Evolutionary conservation across 2,329 filamentous ascomycete genomes (phyloP).

Genomic region (Phaeosphaeriaceae sp.): DNA sequence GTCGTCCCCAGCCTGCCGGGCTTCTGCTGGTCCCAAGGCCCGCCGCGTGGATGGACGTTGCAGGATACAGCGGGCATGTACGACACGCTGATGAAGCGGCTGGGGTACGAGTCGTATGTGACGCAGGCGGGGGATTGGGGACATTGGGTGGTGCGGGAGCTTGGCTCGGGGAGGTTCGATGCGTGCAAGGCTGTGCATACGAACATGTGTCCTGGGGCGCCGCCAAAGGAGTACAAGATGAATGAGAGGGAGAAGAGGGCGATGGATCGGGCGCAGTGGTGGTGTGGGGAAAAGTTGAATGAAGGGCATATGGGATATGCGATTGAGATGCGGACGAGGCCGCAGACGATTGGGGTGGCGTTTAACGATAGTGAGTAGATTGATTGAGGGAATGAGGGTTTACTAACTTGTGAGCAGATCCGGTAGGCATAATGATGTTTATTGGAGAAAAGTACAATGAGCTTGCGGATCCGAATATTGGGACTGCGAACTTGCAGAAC

Average conservation of each 20-base stretch:
- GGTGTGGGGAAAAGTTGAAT: constrained; percentile 31
- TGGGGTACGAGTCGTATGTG: constrained; percentile 50
- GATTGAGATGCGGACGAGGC: constrained; percentile 51
- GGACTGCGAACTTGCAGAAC: constrained; percentile 37
- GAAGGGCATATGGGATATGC: constrained; percentile 53
- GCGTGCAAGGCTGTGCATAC: constrained; percentile 51
- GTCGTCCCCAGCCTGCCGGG: constrained; percentile 64
- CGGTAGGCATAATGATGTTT: constrained; percentile 53
- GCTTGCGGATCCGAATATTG: constrained; percentile 40
- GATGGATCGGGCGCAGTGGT: constrained; percentile 44
- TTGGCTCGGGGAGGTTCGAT: constrained; percentile 44
- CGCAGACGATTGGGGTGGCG: constrained; percentile 53
- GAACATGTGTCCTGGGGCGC: constrained; percentile 50
- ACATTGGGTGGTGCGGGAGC: constrained; percentile 50
- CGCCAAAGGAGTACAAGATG: constrained; percentile 38
- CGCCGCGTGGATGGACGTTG: constrained; percentile 38
- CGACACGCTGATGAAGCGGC: constrained; percentile 34
- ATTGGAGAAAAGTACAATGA: constrained; percentile 55
- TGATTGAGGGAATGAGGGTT: not conserved
- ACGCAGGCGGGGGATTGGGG: constrained; percentile 53
- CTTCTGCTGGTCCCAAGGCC: constrained; percentile 29
- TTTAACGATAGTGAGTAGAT: constrained; percentile 45
- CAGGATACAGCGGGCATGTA: constrained; percentile 55
- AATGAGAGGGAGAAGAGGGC: constrained; percentile 44
- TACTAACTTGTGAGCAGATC: constrained; percentile 24